A percentile compares a stretch with the other conserved stretches of the same genome.
These are phyloP conservation scores for Candida cerambycidarum DNA, from an alignment of 805 yeast species.

Conservation along the genomic window DNA sequence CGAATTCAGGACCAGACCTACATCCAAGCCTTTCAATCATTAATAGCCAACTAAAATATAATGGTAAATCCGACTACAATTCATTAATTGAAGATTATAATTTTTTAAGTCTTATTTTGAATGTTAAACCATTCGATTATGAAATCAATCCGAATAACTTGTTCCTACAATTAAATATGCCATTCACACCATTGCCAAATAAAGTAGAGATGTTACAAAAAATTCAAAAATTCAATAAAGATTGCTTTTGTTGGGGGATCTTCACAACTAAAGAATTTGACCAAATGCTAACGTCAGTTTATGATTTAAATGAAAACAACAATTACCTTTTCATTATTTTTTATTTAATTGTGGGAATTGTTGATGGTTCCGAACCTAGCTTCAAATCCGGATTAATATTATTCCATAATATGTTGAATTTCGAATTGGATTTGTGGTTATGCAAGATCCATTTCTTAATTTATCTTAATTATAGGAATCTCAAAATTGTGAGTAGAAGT, in stretches of 20 bases:
- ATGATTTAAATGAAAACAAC: conserved; percentile 4
- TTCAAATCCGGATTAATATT: conserved; percentile 36
- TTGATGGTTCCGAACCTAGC: conserved; percentile 17
- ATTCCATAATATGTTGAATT: conserved; percentile 23
- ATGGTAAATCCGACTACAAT: background rate
- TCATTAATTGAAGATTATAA: conserved; percentile 4
- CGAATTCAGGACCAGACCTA: background rate
- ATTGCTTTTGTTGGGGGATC: conserved; percentile 5
- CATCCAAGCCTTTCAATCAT: background rate
- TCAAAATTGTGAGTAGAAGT: background rate
- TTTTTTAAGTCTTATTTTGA: background rate
- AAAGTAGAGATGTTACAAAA: background rate
- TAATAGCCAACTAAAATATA: conserved; percentile 1
- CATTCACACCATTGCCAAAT: background rate
- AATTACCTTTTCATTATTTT: conserved; percentile 24
- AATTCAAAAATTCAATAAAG: background rate
- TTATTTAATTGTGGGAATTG: conserved; percentile 35
- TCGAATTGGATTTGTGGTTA: conserved; percentile 44
- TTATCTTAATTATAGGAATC: conserved; percentile 37
- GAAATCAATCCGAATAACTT: background rate
- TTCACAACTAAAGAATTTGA: background rate
- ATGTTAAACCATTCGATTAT: background rate
- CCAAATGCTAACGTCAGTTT: background rate
- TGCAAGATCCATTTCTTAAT: conserved; percentile 41
- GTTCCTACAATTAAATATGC: background rate